Conservation (phyloP, 2,329 filamentous ascomycete genomes). For the Sporothrix schenckii region DNA sequence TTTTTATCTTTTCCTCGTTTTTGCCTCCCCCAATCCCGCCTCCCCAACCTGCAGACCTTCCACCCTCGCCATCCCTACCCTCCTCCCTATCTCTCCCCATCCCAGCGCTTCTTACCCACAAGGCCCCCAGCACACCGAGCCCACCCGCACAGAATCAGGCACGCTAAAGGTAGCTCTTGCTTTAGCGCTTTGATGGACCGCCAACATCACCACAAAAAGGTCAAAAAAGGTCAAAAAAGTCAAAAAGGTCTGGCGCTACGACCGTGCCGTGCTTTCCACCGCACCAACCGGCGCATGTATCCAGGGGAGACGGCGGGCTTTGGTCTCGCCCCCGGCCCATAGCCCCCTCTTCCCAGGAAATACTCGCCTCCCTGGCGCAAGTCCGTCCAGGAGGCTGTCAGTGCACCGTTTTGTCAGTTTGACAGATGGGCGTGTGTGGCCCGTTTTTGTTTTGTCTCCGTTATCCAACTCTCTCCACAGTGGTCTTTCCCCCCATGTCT, state of each 20-base stretch:
- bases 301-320: conserved; percentile 24
- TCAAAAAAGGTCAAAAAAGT: neutral
- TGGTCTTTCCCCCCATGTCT: conserved; percentile 17
- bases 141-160: conserved; percentile 18
- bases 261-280: conserved; percentile 24
- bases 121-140: neutral
- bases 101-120: neutral
- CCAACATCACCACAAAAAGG: neutral
- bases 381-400: neutral
- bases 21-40: conserved; percentile 10
- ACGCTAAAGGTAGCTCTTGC: conserved; percentile 25
- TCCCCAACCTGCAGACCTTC: neutral
- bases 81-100: conserved; percentile 16
- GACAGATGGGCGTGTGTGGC: neutral
- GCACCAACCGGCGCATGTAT: conserved; percentile 21
- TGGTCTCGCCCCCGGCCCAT: conserved; percentile 24
- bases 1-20: neutral
- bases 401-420: conserved; percentile 7
- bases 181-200: conserved; percentile 12
- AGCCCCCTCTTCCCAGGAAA: neutral
- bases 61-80: conserved; percentile 1
- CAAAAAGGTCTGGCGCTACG: conserved; percentile 25
- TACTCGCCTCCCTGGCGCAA: neutral
- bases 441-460: neutral
- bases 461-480: neutral